phyloP scores from a whole-genome alignment of 495 filamentous ascomycete genomes.

The Pyronema domesticum region DNA sequence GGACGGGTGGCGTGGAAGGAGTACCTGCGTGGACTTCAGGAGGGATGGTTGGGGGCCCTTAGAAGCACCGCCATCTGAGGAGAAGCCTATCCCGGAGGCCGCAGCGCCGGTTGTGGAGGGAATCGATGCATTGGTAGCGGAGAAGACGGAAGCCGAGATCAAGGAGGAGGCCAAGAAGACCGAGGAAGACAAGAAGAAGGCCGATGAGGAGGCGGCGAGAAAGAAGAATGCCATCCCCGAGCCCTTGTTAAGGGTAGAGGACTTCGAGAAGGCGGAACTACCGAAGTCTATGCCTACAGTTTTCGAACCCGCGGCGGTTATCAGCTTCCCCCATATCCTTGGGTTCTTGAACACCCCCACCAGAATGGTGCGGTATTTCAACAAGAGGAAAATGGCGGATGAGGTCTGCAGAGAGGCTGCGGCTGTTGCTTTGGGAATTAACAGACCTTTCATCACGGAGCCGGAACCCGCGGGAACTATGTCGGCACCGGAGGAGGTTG shows the following conservation, averaged over 20 bases:
- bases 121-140: constrained; percentile 10
- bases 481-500: constrained; percentile 9
- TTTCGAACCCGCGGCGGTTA: constrained; percentile 45
- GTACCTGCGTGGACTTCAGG: constrained; percentile 80
- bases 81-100: neutral
- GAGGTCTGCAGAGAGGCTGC: constrained; percentile 77
- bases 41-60: constrained; percentile 93
- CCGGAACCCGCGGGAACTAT: constrained; percentile 9
- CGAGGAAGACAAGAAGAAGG: constrained; percentile 1
- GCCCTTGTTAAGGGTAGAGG: constrained; percentile 1
- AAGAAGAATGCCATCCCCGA: constrained; percentile 2
- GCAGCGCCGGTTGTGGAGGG: neutral
- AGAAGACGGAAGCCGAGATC: constrained; percentile 1
- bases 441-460: constrained; percentile 31
- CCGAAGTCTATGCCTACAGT: constrained; percentile 43
- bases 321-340: constrained; percentile 75
- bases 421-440: constrained; percentile 52
- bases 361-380: constrained; percentile 76
- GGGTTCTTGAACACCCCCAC: constrained; percentile 84
- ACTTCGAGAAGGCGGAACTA: constrained; percentile 36
- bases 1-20: constrained; percentile 95
- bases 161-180: neutral
- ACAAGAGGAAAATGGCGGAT: constrained; percentile 68
- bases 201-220: constrained; percentile 13
- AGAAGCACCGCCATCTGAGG: neutral